Base-by-base conservation (phyloP, 2,329 filamentous ascomycete species). In the Pseudocercospora cruenta region DNA sequence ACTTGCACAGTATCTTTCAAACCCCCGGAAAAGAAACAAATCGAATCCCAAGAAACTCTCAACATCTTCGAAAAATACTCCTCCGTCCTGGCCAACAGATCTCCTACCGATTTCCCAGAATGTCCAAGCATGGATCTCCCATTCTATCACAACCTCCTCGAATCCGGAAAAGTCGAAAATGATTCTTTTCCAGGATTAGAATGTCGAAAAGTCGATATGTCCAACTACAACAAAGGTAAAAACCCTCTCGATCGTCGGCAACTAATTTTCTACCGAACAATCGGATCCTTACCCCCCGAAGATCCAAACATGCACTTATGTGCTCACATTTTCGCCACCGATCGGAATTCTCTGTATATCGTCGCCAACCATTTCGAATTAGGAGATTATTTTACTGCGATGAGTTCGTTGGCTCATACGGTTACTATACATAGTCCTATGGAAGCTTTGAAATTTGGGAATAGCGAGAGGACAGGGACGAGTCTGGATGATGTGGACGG, bases 291-390 rank as follows among this genome's bases (percentile, higher is more conserved):
- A 43, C 72, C 77, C 4, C 1, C 4, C 10, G 31, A 71, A 65
- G 74, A 80, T 66, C 76, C 84, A 33, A 88, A 88, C 68, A 74
- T 88, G 19, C 85, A 87, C 68, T 82, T 85, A 0, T 86, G 83
- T 69, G 85, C 84, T 2, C 86, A 88, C 73, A 77, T 87, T 51
- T 88, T 86, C 70, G 82, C 85, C 0, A 84, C 82, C 36, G 86
- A 87, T 69, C 81, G 83, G 24, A 87, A 87, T 64, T 83, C 83
- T 19, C 75, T 87, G 12, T 82, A 83, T 73, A 75, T 86, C 53
- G 80, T 86, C 1, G 79, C 83, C 2, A 84, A 84, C 22, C 81
- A 84, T 16, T 72, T 84, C n/a, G 80, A 80, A 0, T 74, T 82
- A 24, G 78, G 76, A 24, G 75, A 79, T 43, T 68, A 74, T 6